phyloP scores from a whole-genome alignment of 78 protist species.

The Ministeria vibrans region DNA sequence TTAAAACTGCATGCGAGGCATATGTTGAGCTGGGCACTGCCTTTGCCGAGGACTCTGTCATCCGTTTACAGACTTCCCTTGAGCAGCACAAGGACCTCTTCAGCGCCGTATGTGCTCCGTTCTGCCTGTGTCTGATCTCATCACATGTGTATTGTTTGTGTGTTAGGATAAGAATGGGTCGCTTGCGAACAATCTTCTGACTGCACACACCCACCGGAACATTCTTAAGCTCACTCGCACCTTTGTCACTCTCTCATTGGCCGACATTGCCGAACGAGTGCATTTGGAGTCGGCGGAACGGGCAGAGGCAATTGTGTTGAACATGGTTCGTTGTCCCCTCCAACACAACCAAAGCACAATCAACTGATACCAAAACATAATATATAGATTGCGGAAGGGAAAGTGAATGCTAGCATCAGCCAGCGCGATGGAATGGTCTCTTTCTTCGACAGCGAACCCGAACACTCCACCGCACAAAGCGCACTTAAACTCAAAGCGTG shows the following conservation, averaged over 20 bases:
- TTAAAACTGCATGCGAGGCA: too few species aligned
- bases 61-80: too few species aligned
- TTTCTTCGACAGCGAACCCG: not conserved
- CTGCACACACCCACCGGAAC: not conserved
- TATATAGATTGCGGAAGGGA: constrained; percentile 8
- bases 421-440: constrained; percentile 10
- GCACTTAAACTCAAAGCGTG: too few species aligned
- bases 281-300: not conserved
- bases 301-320: not conserved
- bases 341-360: not conserved
- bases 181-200: constrained; percentile 19
- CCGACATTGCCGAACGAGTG: not conserved
- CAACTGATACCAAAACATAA: too few species aligned
- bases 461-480: too few species aligned
- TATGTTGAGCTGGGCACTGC: too few species aligned
- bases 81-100: too few species aligned
- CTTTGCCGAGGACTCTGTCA: too few species aligned
- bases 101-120: too few species aligned
- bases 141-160: too few species aligned
- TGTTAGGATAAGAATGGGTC: constrained; percentile 14
- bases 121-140: too few species aligned
- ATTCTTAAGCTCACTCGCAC: constrained; percentile 14
- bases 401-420: not conserved
- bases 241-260: constrained; percentile 28
- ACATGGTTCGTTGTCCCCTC: constrained; percentile 4